These are phyloP conservation scores for Ustilago loliicola DNA, from an alignment of 1,284 basidiomycete genomes.

Conservation along the genomic window DNA sequence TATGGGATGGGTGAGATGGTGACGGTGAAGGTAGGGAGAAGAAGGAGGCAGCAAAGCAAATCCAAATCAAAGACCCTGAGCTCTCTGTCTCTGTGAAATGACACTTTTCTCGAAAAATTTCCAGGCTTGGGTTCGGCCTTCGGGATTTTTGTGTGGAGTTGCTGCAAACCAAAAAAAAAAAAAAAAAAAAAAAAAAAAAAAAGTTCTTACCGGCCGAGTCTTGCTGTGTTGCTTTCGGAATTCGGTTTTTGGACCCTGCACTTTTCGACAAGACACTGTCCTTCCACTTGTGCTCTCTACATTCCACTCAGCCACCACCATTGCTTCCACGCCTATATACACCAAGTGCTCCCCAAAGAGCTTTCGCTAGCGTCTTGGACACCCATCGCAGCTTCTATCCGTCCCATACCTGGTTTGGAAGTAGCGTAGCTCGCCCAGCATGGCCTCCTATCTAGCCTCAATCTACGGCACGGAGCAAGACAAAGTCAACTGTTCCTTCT, in stretches of 20 bases:
- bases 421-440: conserved; percentile 10
- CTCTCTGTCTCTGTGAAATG: background rate
- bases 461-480: conserved; percentile 79
- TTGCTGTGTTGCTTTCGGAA: conserved; percentile 2
- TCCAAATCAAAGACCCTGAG: background rate
- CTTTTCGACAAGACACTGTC: conserved; percentile 32
- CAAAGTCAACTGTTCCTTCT: conserved; percentile 93
- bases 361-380: background rate
- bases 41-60: background rate
- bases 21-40: background rate
- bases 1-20: background rate
- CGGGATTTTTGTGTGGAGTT: conserved; percentile 34
- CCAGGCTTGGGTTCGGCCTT: conserved; percentile 2
- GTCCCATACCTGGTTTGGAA: too few species aligned
- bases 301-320: conserved; percentile 27
- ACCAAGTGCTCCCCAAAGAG: background rate
- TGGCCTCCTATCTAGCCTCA: conserved; percentile 58
- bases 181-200: too few species aligned
- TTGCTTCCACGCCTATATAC: background rate
- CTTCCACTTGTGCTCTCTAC: conserved; percentile 5
- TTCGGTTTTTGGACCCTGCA: conserved; percentile 31
- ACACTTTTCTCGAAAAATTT: conserved; percentile 25
- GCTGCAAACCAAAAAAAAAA: too few species aligned
- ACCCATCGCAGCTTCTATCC: too few species aligned
- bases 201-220: conserved; percentile 34